Percentiles rank a stretch among this genome's conserved stretches.
Evolutionary conservation across 2,329 filamentous ascomycete species (phyloP).

Genomic region (Torrubiella hemipterigena): DNA sequence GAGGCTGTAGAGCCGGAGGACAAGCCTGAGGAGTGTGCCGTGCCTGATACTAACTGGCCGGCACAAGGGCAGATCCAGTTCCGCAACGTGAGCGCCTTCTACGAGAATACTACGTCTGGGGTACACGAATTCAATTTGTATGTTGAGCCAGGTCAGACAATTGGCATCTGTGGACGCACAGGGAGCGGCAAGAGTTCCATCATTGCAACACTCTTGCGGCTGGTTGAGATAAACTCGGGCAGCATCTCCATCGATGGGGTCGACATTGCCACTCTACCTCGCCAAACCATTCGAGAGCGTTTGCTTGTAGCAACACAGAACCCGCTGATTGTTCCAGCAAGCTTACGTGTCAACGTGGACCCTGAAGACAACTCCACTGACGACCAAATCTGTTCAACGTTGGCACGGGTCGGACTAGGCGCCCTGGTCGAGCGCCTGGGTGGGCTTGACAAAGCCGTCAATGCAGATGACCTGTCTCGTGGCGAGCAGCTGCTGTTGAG

Average conservation of each 20-base stretch:
- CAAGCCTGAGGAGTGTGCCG: conserved; percentile 5
- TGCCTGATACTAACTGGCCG: conserved; percentile 11
- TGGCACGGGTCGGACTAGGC: conserved; percentile 6
- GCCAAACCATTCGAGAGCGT: conserved; percentile 24
- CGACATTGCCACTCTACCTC: conserved; percentile 20
- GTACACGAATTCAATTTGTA: conserved; percentile 8
- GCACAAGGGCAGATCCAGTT: conserved; percentile 10
- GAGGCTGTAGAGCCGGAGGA: conserved; percentile 10
- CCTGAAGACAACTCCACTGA: conserved; percentile 12
- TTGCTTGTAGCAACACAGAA: conserved; percentile 37
- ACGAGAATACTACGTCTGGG: conserved; percentile 6
- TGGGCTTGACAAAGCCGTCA: conserved; percentile 3
- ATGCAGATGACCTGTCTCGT: conserved; percentile 4
- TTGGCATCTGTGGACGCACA: conserved; percentile 15
- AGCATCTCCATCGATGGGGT: conserved; percentile 25
- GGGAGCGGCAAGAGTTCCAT: conserved; percentile 23
- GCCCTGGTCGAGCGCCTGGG: not conserved
- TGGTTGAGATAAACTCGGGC: conserved; percentile 18
- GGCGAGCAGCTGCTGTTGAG: conserved; percentile 7
- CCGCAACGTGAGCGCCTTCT: conserved; percentile 11
- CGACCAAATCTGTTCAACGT: conserved; percentile 2
- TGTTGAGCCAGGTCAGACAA: conserved; percentile 12
- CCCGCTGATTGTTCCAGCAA: conserved; percentile 29
- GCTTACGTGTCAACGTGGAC: conserved; percentile 24
- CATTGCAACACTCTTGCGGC: conserved; percentile 19